Percentiles rank a stretch among this genome's conserved stretches.
These are phyloP conservation scores for Jamesozyma lodderae DNA, from an alignment of 805 yeast genomes.

Conservation along the genomic window DNA sequence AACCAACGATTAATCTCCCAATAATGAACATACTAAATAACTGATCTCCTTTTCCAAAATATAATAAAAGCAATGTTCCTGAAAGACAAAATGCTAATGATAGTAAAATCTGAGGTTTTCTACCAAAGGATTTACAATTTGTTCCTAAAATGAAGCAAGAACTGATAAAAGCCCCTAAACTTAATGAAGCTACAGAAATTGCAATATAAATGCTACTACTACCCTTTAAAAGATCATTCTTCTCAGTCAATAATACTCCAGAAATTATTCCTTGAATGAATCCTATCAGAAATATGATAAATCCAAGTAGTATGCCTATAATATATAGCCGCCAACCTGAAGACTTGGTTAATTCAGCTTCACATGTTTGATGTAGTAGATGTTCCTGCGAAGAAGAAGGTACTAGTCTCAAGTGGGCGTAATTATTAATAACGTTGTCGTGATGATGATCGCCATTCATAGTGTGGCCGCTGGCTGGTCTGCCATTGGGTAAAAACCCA, in stretches of 20 bases:
- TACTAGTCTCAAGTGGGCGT: no score
- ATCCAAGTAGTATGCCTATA: not conserved
- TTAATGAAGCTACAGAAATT: not conserved
- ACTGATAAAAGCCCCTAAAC: not conserved
- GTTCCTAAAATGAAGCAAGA: not conserved
- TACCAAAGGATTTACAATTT: not conserved
- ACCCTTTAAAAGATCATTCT: not conserved
- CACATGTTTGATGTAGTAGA: not conserved
- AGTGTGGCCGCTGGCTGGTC: no score
- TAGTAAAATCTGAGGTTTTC: not conserved
- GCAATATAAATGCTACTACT: not conserved
- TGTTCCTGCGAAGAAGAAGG: no score
- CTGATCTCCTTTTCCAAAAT: no score
- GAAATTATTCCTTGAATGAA: not conserved
- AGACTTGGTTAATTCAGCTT: not conserved
- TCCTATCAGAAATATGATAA: not conserved
- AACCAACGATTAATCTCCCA: slow-evolving; percentile 71
- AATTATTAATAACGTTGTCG: not conserved
- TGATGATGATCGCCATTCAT: no score
- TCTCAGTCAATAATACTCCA: not conserved
- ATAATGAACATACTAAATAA: no score
- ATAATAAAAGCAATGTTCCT: no score
- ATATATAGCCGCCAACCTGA: not conserved
- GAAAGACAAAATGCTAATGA: not conserved
- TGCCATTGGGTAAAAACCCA: no score